phyloP scores from a whole-genome alignment of 164 flowering plant species.

The Annona cherimola region DNA sequence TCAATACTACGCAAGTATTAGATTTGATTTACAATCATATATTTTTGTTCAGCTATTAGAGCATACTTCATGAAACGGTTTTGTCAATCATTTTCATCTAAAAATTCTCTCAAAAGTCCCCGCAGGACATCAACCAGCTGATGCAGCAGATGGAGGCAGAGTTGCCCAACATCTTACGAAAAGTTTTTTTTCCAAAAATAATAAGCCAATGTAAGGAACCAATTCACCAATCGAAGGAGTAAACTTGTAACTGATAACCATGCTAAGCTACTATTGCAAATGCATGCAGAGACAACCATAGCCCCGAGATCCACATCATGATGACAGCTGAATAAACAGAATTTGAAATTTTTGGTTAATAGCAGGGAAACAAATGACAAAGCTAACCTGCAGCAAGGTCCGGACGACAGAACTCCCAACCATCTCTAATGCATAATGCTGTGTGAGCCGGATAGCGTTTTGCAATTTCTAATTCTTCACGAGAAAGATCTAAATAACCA shows the following conservation, averaged over 20 bases:
- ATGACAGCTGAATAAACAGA: background rate
- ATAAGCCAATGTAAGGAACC: background rate
- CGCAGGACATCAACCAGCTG: background rate
- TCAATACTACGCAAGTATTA: no score
- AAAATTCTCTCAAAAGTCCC: background rate
- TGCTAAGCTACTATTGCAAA: background rate
- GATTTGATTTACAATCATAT: no score
- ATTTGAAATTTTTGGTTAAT: background rate
- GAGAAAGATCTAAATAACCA: conserved; percentile 60
- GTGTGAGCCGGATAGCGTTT: conserved; percentile 86
- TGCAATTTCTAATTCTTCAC: conserved; percentile 63
- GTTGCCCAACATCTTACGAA: background rate
- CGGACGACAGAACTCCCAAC: conserved; percentile 94
- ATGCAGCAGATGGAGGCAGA: background rate
- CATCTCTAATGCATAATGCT: conserved; percentile 83
- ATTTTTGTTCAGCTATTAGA: no score
- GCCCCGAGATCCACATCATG: background rate
- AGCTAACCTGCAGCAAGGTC: conserved; percentile 71
- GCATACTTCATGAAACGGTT: no score
- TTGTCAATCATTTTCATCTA: no score
- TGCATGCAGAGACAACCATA: background rate
- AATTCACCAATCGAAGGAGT: background rate
- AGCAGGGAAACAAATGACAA: background rate
- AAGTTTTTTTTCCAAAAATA: background rate
- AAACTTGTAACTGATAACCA: background rate